Evolutionary conservation across 2,329 filamentous ascomycete genomes (phyloP), one percentile per base, ranked within the genome.

Genomic region (Alternaria panax): DNA sequence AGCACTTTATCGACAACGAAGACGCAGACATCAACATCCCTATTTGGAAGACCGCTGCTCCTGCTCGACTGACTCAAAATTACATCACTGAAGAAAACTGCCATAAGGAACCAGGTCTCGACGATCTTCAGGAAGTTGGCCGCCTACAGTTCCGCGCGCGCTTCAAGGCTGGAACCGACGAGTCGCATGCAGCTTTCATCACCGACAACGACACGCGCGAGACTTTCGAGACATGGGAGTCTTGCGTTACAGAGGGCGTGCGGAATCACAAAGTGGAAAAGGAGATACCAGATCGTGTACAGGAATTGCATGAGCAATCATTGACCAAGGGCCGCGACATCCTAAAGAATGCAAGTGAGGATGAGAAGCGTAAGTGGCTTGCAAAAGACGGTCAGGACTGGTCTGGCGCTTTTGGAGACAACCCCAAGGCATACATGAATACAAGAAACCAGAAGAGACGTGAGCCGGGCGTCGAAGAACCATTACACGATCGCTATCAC

Each of bases 201-300:
- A 86, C 88, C 47, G 92, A 96, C 77, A 97, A 96, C 71, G 89
- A 96, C 74, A 90, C 90, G 1, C 89, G 94, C 30, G 95, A 98
- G 81, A 97, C 93, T 0, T 96, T 92, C 65, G 94, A 98, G 80
- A 91, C 90, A 0, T 98, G 93, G 92, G 93, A 97, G 77, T 92
- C 93, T 0, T 97, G 94, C 75, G 87, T 90, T 40, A 88, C 92
- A 0, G 93, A 98, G 77, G 94, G 94, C 12, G 92, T 97, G 0
- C 88, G 95, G 2, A 80, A 84, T 14, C 86, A 88, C 55, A 85
- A 87, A 27, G 92, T 97, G 1, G 81, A 85, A 9, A 85, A 88
- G 24, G 90, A 96, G 70, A 82, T 97, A 0, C 92, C 93, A 0
- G 86, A 88, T 1, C 80, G 86, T 11, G 85, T 94, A 0, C 87